Evolutionary conservation across 768 basidiomycete genomes (phyloP).

Genomic region (Roridomyces roridus): DNA sequence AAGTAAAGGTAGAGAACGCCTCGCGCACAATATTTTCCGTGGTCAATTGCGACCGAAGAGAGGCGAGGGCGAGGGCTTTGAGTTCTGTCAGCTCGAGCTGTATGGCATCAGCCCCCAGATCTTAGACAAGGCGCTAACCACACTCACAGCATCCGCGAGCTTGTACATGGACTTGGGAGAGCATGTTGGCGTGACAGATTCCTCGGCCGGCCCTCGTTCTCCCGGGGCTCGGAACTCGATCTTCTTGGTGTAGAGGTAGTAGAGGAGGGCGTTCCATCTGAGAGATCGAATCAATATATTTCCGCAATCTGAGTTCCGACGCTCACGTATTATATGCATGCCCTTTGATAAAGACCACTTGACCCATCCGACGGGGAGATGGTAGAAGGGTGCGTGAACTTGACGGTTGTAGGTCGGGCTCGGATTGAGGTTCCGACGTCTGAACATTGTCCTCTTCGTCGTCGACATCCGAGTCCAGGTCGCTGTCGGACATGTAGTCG

Average conservation of each 20-base stretch:
- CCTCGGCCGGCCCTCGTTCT: slow-evolving; percentile 14
- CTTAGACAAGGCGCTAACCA: no score
- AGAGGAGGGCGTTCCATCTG: slow-evolving; percentile 45
- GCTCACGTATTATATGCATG: no score
- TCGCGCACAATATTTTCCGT: slow-evolving; percentile 6
- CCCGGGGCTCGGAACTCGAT: slow-evolving; percentile 36
- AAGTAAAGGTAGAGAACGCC: slow-evolving; percentile 16
- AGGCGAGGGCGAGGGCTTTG: not conserved
- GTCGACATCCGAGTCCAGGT: slow-evolving; percentile 1
- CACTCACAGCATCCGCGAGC: no score
- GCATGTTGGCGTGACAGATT: slow-evolving; percentile 25
- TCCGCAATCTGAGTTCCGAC: no score
- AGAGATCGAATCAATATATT: no score
- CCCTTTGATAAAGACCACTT: no score
- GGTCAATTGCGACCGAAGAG: slow-evolving; percentile 9
- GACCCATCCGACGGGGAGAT: no score
- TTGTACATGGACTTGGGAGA: slow-evolving; percentile 53
- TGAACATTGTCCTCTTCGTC: no score
- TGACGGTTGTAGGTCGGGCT: no score
- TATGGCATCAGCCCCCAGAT: no score
- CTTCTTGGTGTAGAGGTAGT: slow-evolving; percentile 44
- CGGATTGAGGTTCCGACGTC: no score
- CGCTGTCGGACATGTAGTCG: slow-evolving; percentile 1
- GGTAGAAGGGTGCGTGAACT: no score
- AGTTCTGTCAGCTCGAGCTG: slow-evolving; percentile 9